Evolutionary conservation across 2,329 filamentous ascomycete species (phyloP).

Genomic region (Chaetomium olivaceum): DNA sequence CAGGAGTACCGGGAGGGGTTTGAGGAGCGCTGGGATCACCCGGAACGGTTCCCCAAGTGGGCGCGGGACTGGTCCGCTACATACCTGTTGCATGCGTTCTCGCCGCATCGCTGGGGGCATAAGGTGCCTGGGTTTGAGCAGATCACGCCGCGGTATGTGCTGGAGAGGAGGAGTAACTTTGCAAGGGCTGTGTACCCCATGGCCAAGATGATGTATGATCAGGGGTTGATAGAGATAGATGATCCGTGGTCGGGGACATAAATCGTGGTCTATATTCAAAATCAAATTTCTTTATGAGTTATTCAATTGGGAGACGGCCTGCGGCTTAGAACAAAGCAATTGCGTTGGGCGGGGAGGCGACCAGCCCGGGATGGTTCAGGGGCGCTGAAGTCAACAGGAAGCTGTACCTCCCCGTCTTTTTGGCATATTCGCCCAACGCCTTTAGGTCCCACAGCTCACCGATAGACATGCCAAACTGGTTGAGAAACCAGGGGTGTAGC

Average conservation of each 20-base stretch:
- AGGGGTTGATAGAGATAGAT: conserved; percentile 8
- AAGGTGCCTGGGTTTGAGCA: neutral
- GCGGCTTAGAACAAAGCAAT: conserved; percentile 46
- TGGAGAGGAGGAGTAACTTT: conserved; percentile 18
- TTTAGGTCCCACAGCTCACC: conserved; percentile 60
- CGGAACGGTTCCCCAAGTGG: no score
- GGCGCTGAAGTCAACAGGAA: conserved; percentile 64
- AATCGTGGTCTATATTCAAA: neutral
- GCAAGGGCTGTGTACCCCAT: conserved; percentile 14
- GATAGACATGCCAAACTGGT: conserved; percentile 55
- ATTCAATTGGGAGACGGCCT: neutral
- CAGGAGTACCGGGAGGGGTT: neutral
- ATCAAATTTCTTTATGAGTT: neutral
- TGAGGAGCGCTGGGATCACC: neutral
- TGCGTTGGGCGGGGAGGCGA: conserved; percentile 52
- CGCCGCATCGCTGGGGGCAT: neutral
- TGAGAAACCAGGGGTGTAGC: conserved; percentile 51
- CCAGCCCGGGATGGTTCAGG: conserved; percentile 56
- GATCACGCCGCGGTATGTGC: conserved; percentile 6
- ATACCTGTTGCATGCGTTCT: neutral
- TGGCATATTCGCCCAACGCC: conserved; percentile 54
- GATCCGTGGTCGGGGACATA: neutral
- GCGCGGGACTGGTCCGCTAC: no score
- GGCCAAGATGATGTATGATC: neutral
- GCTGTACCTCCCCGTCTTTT: conserved; percentile 53